These are phyloP conservation scores for Mitragyna speciosa DNA, from an alignment of 257 asterid species.

Conservation along the genomic window DNA sequence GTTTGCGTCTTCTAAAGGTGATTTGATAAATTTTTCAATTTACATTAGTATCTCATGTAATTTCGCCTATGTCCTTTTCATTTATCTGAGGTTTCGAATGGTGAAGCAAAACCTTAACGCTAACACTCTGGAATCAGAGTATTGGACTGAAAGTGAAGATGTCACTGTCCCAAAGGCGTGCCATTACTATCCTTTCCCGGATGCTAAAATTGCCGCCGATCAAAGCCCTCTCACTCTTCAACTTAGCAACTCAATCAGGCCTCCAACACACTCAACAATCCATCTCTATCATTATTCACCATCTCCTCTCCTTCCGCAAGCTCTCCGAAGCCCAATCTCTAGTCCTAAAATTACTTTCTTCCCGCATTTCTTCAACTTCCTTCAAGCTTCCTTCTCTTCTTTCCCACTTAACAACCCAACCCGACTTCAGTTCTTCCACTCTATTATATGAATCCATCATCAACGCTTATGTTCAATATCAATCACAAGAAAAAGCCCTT, in stretches of 20 bases:
- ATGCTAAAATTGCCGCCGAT: conserved; percentile 62
- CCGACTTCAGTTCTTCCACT: conserved; percentile 19
- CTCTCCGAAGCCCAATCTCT: conserved; percentile 50
- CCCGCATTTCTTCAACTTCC: conserved; percentile 44
- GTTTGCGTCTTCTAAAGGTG: too few relatives aligned
- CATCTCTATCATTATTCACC: conserved; percentile 44
- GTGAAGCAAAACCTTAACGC: neutral
- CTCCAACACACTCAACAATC: conserved; percentile 56
- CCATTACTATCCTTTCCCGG: conserved; percentile 42
- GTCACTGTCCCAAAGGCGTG: conserved; percentile 29
- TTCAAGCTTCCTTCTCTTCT: conserved; percentile 53
- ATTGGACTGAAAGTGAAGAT: conserved; percentile 13
- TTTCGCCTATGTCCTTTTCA: neutral
- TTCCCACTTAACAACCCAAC: conserved; percentile 33
- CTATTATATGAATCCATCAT: conserved; percentile 56
- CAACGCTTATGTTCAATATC: conserved; percentile 45
- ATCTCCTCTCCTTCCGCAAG: conserved; percentile 46
- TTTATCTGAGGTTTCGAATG: neutral
- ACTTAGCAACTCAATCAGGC: conserved; percentile 35
- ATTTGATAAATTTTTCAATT: too few relatives aligned
- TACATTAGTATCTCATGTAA: neutral
- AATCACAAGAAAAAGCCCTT: conserved; percentile 40
- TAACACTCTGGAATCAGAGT: neutral
- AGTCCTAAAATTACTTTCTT: conserved; percentile 48
- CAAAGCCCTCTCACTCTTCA: conserved; percentile 54